Evolutionary conservation across 2,329 filamentous ascomycete species (phyloP).

Genomic region (Pseudogymnoascus sp.): DNA sequence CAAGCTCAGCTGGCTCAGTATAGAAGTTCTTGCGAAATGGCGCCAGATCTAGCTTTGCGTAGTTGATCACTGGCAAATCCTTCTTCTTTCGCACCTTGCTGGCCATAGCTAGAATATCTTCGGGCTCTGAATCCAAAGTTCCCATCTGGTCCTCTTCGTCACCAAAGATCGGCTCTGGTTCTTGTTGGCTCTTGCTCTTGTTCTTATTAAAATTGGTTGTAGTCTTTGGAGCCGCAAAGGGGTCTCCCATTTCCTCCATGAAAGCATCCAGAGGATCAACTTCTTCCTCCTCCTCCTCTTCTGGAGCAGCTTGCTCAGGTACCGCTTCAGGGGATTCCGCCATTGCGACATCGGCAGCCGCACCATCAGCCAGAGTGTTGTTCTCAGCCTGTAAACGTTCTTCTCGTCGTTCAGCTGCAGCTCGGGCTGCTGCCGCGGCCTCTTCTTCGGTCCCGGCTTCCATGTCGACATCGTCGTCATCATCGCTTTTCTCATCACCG

Average conservation of each 20-base stretch:
- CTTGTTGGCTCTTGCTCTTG: constrained; percentile 43
- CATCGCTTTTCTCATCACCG: constrained; percentile 52
- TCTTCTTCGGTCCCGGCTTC: constrained; percentile 79
- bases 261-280: constrained; percentile 94
- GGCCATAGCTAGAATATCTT: constrained; percentile 55
- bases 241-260: constrained; percentile 60
- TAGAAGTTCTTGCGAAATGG: constrained; percentile 93
- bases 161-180: constrained; percentile 80
- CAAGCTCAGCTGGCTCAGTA: constrained; percentile 77
- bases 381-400: constrained; percentile 44
- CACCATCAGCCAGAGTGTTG: constrained; percentile 23
- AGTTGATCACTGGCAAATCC: constrained; percentile 82
- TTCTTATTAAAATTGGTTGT: constrained; percentile 23
- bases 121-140: constrained; percentile 54
- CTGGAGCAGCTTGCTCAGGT: constrained; percentile 31
- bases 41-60: constrained; percentile 76
- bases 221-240: constrained; percentile 36
- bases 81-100: constrained; percentile 73
- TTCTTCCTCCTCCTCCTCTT: constrained; percentile 60
- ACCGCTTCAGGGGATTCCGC: constrained; percentile 24
- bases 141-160: constrained; percentile 68
- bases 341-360: constrained; percentile 25
- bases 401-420: constrained; percentile 77
- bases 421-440: constrained; percentile 73
- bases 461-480: constrained; percentile 65